A percentile compares a stretch with the other conserved stretches of the same genome.
These are phyloP conservation scores for Salix caprea DNA, from an alignment of 345 rosid genomes.

Conservation along the genomic window DNA sequence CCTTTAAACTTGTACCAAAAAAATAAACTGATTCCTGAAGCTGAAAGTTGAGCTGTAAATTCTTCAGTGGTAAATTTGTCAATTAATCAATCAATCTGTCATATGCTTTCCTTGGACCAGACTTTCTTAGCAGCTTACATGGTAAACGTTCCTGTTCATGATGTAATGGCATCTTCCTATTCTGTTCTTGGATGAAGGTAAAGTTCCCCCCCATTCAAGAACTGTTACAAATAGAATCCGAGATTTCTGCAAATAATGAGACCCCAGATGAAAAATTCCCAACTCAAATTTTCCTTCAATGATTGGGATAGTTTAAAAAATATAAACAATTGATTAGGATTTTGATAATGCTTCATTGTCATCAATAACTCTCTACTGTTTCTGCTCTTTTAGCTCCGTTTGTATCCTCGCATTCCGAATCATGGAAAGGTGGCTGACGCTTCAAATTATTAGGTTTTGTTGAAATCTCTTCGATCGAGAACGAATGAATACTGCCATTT, in stretches of 20 bases:
- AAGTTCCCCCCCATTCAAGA: constrained; percentile 3
- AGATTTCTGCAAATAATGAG: constrained; percentile 48
- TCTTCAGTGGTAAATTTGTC: background rate
- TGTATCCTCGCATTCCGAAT: constrained; percentile 12
- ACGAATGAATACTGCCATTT: background rate
- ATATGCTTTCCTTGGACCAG: background rate
- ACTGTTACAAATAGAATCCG: constrained; percentile 26
- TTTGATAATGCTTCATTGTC: background rate
- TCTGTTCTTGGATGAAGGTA: constrained; percentile 6
- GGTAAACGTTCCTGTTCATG: background rate
- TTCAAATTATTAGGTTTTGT: constrained; percentile 12
- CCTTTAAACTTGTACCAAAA: background rate
- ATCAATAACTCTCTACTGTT: constrained; percentile 8
- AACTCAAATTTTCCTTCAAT: constrained; percentile 13
- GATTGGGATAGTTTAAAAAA: constrained; percentile 23
- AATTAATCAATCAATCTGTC: background rate
- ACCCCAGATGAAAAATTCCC: constrained; percentile 32
- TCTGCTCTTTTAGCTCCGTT: constrained; percentile 22
- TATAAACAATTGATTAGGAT: constrained; percentile 18
- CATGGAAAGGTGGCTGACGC: constrained; percentile 7
- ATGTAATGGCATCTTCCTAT: background rate
- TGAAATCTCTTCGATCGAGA: constrained; percentile 10
- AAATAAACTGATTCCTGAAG: background rate
- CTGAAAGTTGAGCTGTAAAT: background rate
- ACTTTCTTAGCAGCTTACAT: background rate